phyloP scores from a whole-genome alignment of 2,329 filamentous ascomycete species.

The Didymella pinodella region DNA sequence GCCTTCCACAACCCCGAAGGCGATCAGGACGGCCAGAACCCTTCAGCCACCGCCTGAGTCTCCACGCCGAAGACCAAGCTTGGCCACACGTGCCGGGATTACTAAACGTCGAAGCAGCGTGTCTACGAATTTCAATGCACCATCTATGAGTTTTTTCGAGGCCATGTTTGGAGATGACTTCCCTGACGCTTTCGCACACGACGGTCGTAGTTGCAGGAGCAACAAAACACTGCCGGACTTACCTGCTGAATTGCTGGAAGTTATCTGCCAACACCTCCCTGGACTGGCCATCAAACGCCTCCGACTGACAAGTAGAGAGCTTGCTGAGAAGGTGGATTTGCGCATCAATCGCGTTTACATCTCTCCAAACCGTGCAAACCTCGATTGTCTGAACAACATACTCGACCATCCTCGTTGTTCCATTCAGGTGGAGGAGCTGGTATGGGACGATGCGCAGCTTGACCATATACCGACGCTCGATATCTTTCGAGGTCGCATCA shows the following conservation, averaged over 20 bases:
- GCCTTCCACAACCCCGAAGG: conserved; percentile 1
- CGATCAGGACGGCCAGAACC: conserved; percentile 1
- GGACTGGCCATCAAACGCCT: conserved; percentile 34
- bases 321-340: conserved; percentile 34
- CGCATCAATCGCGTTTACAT: conserved; percentile 52
- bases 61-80: conserved; percentile 33
- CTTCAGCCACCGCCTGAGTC: conserved; percentile 26
- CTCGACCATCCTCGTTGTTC: conserved; percentile 49
- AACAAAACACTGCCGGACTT: conserved; percentile 31
- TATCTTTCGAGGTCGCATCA: conserved; percentile 12
- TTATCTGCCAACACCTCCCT: conserved; percentile 27
- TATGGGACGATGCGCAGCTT: conserved; percentile 53
- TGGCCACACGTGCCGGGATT: conserved; percentile 33
- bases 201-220: conserved; percentile 21
- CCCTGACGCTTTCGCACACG: conserved; percentile 30
- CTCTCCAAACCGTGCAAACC: conserved; percentile 52
- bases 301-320: conserved; percentile 26
- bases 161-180: conserved; percentile 38
- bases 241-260: conserved; percentile 30
- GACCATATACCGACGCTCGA: conserved; percentile 28
- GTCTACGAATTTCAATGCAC: conserved; percentile 30
- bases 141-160: conserved; percentile 37
- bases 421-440: conserved; percentile 47
- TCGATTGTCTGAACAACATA: conserved; percentile 50
- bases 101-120: conserved; percentile 32